Percentiles rank a stretch among this genome's conserved stretches.
phyloP scores from a whole-genome alignment of 352 stramenopile genomes.

The Phytopythium cucurbitacearum region DNA sequence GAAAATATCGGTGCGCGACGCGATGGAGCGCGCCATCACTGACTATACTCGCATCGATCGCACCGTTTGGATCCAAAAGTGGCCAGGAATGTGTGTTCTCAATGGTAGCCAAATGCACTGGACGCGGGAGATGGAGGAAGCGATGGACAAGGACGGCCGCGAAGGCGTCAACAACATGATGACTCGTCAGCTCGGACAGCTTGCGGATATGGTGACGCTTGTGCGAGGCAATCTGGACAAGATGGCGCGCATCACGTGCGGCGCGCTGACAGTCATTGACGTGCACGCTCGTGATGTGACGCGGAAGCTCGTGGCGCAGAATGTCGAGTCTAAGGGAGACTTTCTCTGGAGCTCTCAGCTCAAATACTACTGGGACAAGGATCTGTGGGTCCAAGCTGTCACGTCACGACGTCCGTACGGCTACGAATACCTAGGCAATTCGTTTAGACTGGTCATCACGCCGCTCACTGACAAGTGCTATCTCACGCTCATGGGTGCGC shows the following conservation, averaged over 20 bases:
- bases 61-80: constrained; percentile 95
- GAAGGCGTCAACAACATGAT: constrained; percentile 91
- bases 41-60: constrained; percentile 89
- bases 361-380: constrained; percentile 92
- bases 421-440: constrained; percentile 95
- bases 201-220: constrained; percentile 95
- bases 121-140: constrained; percentile 92
- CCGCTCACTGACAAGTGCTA: constrained; percentile 96
- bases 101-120: constrained; percentile 95
- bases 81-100: constrained; percentile 91
- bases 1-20: constrained; percentile 87
- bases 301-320: constrained; percentile 75
- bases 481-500: constrained; percentile 92
- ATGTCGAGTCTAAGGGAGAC: constrained; percentile 87
- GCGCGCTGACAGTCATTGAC: constrained; percentile 93
- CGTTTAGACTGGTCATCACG: constrained; percentile 93
- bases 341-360: constrained; percentile 95
- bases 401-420: constrained; percentile 88
- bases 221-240: constrained; percentile 87
- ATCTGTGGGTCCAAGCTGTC: constrained; percentile 90
- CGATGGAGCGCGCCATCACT: constrained; percentile 90
- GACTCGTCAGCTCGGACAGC: constrained; percentile 83
- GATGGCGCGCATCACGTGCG: constrained; percentile 89
- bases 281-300: constrained; percentile 94
- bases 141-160: constrained; percentile 72